These are phyloP conservation scores for Colletotrichum sp. DNA, from an alignment of 2,329 filamentous ascomycete genomes.

Conservation along the genomic window DNA sequence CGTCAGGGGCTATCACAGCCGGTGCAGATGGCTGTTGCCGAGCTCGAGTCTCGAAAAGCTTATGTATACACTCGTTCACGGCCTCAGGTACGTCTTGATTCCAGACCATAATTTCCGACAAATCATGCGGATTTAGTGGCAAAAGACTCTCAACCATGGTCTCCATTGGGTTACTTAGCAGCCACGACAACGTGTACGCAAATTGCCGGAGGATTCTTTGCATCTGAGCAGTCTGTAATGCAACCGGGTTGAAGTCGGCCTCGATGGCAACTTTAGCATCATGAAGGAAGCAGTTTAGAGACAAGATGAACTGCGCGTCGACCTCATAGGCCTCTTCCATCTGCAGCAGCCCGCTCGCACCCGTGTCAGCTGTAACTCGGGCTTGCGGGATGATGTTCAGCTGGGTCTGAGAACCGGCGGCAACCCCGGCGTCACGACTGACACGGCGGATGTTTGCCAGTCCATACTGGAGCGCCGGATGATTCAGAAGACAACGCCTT, in stretches of 20 bases:
- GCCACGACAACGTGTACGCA: background rate
- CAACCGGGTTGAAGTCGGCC: background rate
- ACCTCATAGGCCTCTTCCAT: background rate
- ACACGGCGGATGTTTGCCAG: background rate
- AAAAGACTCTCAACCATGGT: background rate
- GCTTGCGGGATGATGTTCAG: background rate
- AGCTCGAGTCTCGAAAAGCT: background rate
- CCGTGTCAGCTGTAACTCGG: background rate
- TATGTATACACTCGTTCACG: background rate
- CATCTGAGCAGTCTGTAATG: background rate
- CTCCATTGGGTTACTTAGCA: background rate
- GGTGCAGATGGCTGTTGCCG: background rate
- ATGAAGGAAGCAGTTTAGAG: background rate
- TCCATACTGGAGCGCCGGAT: background rate
- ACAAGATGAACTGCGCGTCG: background rate
- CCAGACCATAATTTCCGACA: background rate
- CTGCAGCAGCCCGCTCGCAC: background rate
- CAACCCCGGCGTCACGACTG: background rate
- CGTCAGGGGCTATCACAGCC: conserved; percentile 24
- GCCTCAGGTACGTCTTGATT: background rate
- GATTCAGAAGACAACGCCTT: background rate
- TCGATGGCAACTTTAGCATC: background rate
- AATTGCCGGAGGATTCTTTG: background rate
- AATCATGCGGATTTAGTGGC: background rate
- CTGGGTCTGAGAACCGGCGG: background rate